These are phyloP conservation scores for Benincasa hispida DNA, from an alignment of 306 rosid genomes.

Conservation along the genomic window DNA sequence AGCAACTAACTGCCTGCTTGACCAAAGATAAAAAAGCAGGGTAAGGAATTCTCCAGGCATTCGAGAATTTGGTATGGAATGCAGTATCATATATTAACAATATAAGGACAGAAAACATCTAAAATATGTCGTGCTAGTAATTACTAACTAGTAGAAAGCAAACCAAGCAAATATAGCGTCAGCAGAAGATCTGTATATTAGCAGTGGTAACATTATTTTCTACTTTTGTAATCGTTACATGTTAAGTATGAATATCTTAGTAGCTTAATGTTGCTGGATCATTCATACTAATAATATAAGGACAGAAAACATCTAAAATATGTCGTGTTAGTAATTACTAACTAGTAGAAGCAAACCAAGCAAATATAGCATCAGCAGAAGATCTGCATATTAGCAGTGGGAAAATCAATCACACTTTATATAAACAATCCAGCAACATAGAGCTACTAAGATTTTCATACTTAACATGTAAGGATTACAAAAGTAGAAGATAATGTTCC, in stretches of 20 bases:
- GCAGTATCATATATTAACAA: background rate
- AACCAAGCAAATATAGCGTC: background rate
- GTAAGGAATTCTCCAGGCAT: background rate
- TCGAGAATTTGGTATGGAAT: background rate
- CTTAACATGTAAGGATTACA: background rate
- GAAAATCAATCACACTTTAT: background rate
- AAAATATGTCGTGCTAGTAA: background rate
- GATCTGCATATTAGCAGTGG: background rate
- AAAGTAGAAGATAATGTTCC: background rate
- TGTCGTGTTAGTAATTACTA: too few species aligned
- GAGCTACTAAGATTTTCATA: background rate
- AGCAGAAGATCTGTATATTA: too few species aligned
- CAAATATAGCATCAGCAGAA: too few species aligned
- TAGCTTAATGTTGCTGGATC: too few species aligned
- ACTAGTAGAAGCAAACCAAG: too few species aligned
- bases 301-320: too few species aligned
- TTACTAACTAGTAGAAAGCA: background rate
- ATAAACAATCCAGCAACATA: background rate
- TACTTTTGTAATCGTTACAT: too few species aligned
- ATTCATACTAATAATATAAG: too few species aligned
- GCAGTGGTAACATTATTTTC: too few species aligned
- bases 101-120: background rate
- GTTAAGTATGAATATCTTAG: too few species aligned
- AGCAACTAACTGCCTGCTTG: conserved; percentile 42
- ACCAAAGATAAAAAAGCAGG: conserved; percentile 1